Percentiles rank a stretch among this genome's conserved stretches.
Evolutionary conservation across 257 asterid species (phyloP).

Genomic region (Vinca minor): DNA sequence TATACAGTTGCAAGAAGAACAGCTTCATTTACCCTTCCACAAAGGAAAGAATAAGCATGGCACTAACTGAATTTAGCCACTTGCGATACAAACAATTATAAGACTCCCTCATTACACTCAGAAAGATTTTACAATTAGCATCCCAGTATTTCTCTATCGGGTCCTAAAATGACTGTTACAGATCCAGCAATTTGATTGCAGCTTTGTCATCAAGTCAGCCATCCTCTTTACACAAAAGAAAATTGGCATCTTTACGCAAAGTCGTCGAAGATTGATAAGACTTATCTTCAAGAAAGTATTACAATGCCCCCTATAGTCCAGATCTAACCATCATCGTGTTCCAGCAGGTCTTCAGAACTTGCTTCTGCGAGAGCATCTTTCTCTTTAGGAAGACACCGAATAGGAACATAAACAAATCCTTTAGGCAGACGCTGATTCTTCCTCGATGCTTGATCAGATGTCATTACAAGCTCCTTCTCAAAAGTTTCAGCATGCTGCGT

Average conservation of each 20-base stretch:
- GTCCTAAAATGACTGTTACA: background rate
- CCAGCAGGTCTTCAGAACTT: conserved; percentile 33
- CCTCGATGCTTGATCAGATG: conserved; percentile 88
- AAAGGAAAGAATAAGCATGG: conserved; percentile 1
- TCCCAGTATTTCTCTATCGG: conserved; percentile 18
- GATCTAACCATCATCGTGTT: conserved; percentile 37
- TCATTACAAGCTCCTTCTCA: conserved; percentile 78
- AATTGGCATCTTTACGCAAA: background rate
- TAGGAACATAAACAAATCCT: conserved; percentile 80
- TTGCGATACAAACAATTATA: conserved; percentile 31
- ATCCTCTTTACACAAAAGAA: background rate
- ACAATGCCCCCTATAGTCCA: background rate
- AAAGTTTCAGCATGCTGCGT: conserved; percentile 65
- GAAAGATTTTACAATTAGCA: conserved; percentile 32
- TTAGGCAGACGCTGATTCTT: conserved; percentile 83
- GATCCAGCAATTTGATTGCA: background rate
- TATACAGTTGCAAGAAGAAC: conserved; percentile 50
- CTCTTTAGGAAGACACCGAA: conserved; percentile 65
- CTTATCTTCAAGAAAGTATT: conserved; percentile 3
- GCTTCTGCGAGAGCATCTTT: conserved; percentile 48
- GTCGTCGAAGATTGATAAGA: background rate
- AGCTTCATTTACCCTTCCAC: conserved; percentile 31
- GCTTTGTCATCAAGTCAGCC: conserved; percentile 17
- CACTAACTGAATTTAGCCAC: conserved; percentile 28
- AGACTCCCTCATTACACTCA: conserved; percentile 26